These are phyloP conservation scores for Raffaelea ambrosiae DNA, from an alignment of 2,329 filamentous ascomycete species.

Conservation along the genomic window DNA sequence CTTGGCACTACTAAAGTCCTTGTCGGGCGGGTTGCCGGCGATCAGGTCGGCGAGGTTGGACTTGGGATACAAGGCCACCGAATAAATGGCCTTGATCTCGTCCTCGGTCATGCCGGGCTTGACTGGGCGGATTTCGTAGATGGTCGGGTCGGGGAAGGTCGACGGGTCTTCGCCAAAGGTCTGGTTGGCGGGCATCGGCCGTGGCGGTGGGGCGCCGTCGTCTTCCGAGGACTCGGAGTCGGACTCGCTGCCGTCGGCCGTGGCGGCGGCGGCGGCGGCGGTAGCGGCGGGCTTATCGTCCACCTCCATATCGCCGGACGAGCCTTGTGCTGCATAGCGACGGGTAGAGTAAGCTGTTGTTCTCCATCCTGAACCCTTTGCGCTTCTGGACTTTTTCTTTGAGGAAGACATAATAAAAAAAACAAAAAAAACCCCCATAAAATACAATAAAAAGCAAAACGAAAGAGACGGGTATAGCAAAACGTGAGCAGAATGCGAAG, in stretches of 20 bases:
- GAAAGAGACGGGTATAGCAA: too few species aligned
- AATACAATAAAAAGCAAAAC: too few species aligned
- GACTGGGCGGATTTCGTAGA: conserved; percentile 82
- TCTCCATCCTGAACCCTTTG: too few species aligned
- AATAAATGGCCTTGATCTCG: conserved; percentile 81
- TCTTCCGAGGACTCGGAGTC: conserved; percentile 39
- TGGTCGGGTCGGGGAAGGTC: conserved; percentile 81
- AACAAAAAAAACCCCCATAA: too few species aligned
- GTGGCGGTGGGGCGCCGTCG: conserved; percentile 51
- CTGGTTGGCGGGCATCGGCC: conserved; percentile 66
- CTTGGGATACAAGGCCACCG: conserved; percentile 74
- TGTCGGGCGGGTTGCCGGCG: conserved; percentile 81
- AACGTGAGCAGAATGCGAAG: too few species aligned
- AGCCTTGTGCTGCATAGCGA: not conserved
- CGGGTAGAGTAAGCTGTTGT: too few species aligned
- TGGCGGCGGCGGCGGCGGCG: conserved; percentile 15
- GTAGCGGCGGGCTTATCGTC: conserved; percentile 20
- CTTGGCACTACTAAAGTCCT: conserved; percentile 91
- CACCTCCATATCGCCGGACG: conserved; percentile 4
- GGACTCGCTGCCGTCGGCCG: conserved; percentile 32
- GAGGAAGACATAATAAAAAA: too few species aligned
- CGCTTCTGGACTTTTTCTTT: too few species aligned
- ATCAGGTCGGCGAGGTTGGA: conserved; percentile 77
- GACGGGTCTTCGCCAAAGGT: conserved; percentile 90
- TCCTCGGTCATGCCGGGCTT: conserved; percentile 70